Base-by-base conservation (phyloP, 768 basidiomycete genomes). In the Termitomyces sp. region DNA sequence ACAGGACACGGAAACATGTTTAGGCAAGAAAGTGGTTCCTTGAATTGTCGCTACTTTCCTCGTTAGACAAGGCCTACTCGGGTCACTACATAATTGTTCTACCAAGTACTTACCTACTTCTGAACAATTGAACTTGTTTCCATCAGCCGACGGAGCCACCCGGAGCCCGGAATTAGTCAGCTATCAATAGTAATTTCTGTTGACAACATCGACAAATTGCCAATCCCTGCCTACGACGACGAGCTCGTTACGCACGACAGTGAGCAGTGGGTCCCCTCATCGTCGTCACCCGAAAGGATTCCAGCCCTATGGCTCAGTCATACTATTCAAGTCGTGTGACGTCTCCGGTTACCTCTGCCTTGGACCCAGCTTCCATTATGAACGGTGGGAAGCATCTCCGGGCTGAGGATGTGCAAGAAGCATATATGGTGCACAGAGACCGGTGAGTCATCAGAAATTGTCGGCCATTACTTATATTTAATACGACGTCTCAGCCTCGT, bases 351-450 rank as follows among this genome's bases (percentile, higher is more conserved):
- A 69, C 69, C 54, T 69, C 64, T 42, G 62, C 70, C 31, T 68
- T 71, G 58, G 70, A 72, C 54, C 65, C 70, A 20, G 62, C 63
- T 46, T 70, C 70, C 59, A 62, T 63, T 22, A 58, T 70, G 54
- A 70, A 66, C 57, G 71, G 68, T 51, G 78, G 78, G 60, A 75
- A 71, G 64, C 78, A 79, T 54, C 64, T 83, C 62, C 83, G 78
- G 70, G 81, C 77, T 18, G 88, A 89, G 65, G 88, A 89, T 70
- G 83, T 87, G 45, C 87, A 92, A 72, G 85, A 86, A 68, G 83
- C 80, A 5, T 93, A 88, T 70, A 75, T 90, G 63, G 83, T 84
- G 65, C 82, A 85, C 62, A 89, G 87, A 71, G 84, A 92, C 66
- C 77, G 83, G 93, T 91, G 65, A 64, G 84, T 75, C 18, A 6